Conservation (phyloP, 305 asterid genomes). For the Plantago coronopus region DNA sequence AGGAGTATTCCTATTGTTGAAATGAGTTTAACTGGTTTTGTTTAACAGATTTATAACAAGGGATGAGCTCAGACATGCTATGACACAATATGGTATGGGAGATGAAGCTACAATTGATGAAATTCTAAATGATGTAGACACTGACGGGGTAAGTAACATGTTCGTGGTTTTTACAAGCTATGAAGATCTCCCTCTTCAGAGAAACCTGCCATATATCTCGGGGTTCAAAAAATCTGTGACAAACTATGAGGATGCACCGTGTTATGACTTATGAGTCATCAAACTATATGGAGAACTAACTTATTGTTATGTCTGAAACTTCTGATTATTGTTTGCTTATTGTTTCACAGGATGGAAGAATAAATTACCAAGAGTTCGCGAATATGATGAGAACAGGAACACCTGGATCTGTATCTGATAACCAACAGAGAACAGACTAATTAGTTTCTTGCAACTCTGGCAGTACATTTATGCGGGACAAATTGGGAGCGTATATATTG, state of each 20-base stretch:
- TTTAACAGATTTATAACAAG: conserved; percentile 63
- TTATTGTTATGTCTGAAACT: background rate
- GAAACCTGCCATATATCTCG: no score
- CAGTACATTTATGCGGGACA: no score
- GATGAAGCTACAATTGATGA: conserved; percentile 85
- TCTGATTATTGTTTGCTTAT: conserved; percentile 1
- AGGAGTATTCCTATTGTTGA: background rate
- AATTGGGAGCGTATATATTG: no score
- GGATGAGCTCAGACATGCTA: conserved; percentile 79
- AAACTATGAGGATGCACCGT: no score
- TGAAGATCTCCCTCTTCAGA: background rate
- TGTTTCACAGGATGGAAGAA: conserved; percentile 64
- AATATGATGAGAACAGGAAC: conserved; percentile 85
- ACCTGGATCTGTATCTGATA: conserved; percentile 33
- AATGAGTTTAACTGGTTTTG: background rate
- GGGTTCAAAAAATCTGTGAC: background rate
- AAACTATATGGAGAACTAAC: no score
- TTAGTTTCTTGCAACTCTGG: background rate
- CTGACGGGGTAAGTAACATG: conserved; percentile 45
- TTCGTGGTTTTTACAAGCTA: background rate
- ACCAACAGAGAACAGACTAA: conserved; percentile 20
- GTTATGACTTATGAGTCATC: no score
- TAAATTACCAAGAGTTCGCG: conserved; percentile 70
- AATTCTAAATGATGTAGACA: conserved; percentile 77
- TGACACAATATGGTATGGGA: conserved; percentile 82